phyloP scores from a whole-genome alignment of 148 eudicot genomes.

The Rhododendron vialii region DNA sequence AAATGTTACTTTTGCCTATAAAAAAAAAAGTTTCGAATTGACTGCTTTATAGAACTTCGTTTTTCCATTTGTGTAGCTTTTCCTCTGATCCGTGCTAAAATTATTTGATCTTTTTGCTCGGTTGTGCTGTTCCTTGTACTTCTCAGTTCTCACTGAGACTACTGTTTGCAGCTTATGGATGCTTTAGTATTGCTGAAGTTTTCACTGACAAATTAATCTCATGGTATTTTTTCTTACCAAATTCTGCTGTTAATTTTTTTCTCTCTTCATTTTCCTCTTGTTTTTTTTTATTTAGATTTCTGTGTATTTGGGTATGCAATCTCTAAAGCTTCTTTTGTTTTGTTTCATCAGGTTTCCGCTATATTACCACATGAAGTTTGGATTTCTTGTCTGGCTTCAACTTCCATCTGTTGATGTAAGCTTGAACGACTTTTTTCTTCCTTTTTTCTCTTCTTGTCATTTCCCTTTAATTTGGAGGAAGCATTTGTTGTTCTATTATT shows the following conservation, averaged over 20 bases:
- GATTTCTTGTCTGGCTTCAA: slow-evolving; percentile 98
- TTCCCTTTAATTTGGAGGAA: not conserved
- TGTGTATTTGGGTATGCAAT: not conserved
- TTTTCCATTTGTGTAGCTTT: not conserved
- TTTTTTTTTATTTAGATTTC: not conserved
- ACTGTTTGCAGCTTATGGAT: slow-evolving; percentile 76
- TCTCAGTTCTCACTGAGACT: slow-evolving; percentile 9
- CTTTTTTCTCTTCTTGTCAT: not conserved
- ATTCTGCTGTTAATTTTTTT: not conserved
- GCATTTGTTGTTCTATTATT: not conserved
- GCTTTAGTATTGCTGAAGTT: slow-evolving; percentile 71
- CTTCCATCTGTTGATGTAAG: slow-evolving; percentile 83
- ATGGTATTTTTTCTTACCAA: slow-evolving; percentile 47
- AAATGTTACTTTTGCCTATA: too few species aligned
- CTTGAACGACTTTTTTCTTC: not conserved
- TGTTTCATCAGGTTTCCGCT: slow-evolving; percentile 62
- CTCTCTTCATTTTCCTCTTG: not conserved
- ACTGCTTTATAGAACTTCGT: not conserved
- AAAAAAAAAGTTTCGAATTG: not conserved
- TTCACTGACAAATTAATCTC: slow-evolving; percentile 79
- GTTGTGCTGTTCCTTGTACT: not conserved
- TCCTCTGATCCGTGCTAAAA: not conserved
- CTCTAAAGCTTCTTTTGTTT: slow-evolving; percentile 17
- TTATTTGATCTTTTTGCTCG: not conserved
- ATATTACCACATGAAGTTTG: slow-evolving; percentile 92